Base-by-base conservation (phyloP, 2,329 filamentous ascomycete genomes). In the Xylaria sp. region DNA sequence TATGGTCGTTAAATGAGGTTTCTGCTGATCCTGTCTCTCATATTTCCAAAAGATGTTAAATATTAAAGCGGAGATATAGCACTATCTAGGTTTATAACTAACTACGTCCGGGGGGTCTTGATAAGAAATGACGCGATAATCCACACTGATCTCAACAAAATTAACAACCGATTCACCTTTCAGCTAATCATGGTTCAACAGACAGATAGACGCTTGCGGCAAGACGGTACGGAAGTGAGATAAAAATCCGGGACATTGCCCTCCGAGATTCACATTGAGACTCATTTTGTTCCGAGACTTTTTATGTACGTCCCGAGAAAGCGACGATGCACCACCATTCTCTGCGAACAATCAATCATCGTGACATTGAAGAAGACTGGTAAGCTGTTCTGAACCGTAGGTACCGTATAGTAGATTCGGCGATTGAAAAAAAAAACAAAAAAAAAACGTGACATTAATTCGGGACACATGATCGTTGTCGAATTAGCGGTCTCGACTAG, bases 251-350 rank as follows among this genome's bases (percentile, higher is more conserved):
- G 67, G 59, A 44, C 60, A n/a, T 60, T 63, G 55, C 44, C 63
- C 40, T 66, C 67, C 63, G 67, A 51, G 51, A 54, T 47, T 63
- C 60, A 63, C 21, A 60, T 69, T 47, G 29, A 57, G 54, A 44
- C 58, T 61, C 18, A 18, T 10, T 48, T 54, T 59, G 53, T 23
- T 35, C 47, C 32, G 48, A 50, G 44, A 44, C 23, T 59, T 18
- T 16, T n/a, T 50, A 8, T 58, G 57, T 61, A 40, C n/a, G 37
- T 50, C 27, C 51, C 27, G 42, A 53, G 66, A 54, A 40, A 42
- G 32, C 25, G 6, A 6, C 42, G 48, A 64, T 29, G 12, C 8
- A 35, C n/a, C 16, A n/a, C 16, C 40, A 32, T 47, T 40, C 40
- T 60, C 40, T 59, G 64, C 48, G 59, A 6, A 48, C 35, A 48